Conservation (phyloP, 2,329 filamentous ascomycete genomes). For the Xylaria sp. region DNA sequence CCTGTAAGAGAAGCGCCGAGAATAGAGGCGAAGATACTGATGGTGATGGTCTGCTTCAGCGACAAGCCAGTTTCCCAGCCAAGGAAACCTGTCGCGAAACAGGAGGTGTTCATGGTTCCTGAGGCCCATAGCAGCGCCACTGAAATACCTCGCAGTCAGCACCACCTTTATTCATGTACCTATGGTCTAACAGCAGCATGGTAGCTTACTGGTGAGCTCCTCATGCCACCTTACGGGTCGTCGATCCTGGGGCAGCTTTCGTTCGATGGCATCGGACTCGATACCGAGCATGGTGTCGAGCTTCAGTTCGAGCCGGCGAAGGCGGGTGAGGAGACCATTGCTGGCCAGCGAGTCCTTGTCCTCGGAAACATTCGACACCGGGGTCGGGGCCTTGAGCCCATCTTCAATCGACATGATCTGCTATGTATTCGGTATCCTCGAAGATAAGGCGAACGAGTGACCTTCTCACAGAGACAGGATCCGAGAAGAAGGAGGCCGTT, state of each 20-base stretch:
- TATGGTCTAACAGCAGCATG: background rate
- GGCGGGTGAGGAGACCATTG: constrained; percentile 9
- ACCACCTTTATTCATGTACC: background rate
- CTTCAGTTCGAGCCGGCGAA: constrained; percentile 14
- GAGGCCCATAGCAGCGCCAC: constrained; percentile 49
- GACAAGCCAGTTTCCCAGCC: constrained; percentile 45
- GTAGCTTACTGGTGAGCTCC: constrained; percentile 27
- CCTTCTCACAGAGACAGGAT: background rate
- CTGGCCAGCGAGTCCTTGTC: background rate
- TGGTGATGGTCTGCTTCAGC: constrained; percentile 39
- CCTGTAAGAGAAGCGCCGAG: constrained; percentile 41
- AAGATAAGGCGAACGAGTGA: background rate
- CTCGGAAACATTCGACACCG: background rate
- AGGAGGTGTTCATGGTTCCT: constrained; percentile 46
- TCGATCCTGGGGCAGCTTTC: constrained; percentile 43
- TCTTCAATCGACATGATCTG: background rate
- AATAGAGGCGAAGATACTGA: constrained; percentile 43
- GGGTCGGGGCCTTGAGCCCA: background rate
- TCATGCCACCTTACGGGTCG: constrained; percentile 28
- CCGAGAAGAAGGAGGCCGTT: background rate
- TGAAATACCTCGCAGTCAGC: background rate
- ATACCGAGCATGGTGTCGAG: constrained; percentile 44
- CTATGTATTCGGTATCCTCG: background rate
- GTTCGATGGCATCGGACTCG: constrained; percentile 42
- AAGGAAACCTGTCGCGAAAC: constrained; percentile 48